Evolutionary conservation across 371 early-diverging fungal genomes (phyloP), one percentile per base, ranked within the genome.

Genomic region (Mucor racemosus): DNA sequence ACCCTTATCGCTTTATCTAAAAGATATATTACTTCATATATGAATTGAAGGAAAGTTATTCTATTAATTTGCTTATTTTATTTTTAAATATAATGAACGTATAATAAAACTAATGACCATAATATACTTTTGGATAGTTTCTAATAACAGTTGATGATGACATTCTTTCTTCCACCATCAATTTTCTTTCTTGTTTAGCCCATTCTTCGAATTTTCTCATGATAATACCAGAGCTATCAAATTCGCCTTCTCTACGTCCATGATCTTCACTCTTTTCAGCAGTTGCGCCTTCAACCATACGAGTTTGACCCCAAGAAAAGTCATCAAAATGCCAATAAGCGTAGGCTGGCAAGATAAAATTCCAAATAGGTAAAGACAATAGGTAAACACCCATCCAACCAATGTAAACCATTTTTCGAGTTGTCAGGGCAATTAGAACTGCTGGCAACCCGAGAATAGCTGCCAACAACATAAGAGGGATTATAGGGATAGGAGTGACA

Each of bases 311-410:
- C 98, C 97, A 98, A 0, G 92, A 91, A 70, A 98, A 97, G 68
- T 98, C 96, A 74, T 98, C 98, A 86, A 97, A 96, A 77, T 95
- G 94, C 98, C 98, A 97, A 75, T 90, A 97, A 17, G 97, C 94
- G 75, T 98, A 98, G 0, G 93, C 83, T 1, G 98, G 98, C 31
- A 98, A 84, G 10, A 94, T 79, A 74, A 94, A 90, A 72, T 95
- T 95, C 96, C 97, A 98, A 19, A 98, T 90, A 5, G 97, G 97
- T 35, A 97, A 77, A 0, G 94, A 91, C 38, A 90, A 46, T 14
- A 98, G 82, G 71, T 97, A 98, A 4, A 99, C 88, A 31, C 94
- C 36, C 90, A 97, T 94, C 96, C 97, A 98, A 17, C 88, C 88
- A 15, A 96, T 82, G 72, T 97, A 96, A 26, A 89, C 86, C 74